Conservation (phyloP, 1,139 yeast species). For the Entelexis sorbosivorans region DNA sequence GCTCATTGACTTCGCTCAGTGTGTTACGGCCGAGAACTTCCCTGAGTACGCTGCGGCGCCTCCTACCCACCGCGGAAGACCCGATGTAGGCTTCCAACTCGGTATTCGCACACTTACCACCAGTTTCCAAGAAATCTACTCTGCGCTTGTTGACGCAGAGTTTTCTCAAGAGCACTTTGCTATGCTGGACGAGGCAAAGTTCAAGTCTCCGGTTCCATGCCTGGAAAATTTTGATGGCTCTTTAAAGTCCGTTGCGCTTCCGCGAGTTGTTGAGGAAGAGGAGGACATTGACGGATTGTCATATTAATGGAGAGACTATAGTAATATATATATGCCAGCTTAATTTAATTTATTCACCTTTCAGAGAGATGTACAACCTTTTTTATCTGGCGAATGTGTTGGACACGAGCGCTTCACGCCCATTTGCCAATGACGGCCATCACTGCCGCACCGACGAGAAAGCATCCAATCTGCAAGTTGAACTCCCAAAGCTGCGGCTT, state of each 20-base stretch:
- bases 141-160: constrained; percentile 15
- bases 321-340: too few species aligned
- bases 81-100: constrained; percentile 76
- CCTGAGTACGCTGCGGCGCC: constrained; percentile 45
- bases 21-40: constrained; percentile 59
- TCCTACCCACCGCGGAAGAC: constrained; percentile 50
- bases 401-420: constrained; percentile 41
- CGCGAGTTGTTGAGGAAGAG: background rate
- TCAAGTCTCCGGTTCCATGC: background rate
- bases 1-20: constrained; percentile 91
- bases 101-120: constrained; percentile 60
- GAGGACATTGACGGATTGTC: constrained; percentile 5
- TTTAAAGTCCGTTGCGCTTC: background rate
- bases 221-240: constrained; percentile 9
- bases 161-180: constrained; percentile 18
- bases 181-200: constrained; percentile 8
- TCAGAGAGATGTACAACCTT: too few species aligned
- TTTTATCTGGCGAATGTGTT: too few species aligned
- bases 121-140: constrained; percentile 38
- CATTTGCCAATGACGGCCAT: constrained; percentile 83
- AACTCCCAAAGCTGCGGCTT: constrained; percentile 21
- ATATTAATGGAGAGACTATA: background rate
- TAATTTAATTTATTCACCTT: background rate
- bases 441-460: constrained; percentile 58
- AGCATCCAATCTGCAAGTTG: constrained; percentile 33